Base-by-base conservation (phyloP, 2,329 filamentous ascomycete species). In the Diplodia scrobiculata region DNA sequence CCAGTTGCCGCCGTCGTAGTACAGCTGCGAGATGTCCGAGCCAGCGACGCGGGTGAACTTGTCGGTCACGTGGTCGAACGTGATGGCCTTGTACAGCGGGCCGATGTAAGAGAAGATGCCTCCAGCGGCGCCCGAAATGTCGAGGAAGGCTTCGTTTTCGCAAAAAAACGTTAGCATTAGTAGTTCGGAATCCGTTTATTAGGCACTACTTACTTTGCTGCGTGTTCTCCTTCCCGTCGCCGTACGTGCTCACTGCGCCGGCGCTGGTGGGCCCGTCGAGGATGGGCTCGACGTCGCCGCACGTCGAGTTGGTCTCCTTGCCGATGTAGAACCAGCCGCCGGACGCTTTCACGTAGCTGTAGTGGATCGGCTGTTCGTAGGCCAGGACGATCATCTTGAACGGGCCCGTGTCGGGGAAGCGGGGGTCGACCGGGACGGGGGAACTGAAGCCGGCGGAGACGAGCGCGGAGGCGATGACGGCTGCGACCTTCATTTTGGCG, bases 401-500 rank as follows among this genome's bases (percentile, higher is more conserved):
- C 1, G 58, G 58, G 41, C 53, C 58, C 3, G 41, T 48, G 21
- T 50, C 41, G 27, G 58, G 58, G 17, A 62, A 62, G 27, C 58
- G 58, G 27, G 58, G 58, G 27, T 62, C 58, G 41, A 50, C 58
- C 14, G 58, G 41, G 7, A 50, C n/a, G 58, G 58, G 41, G 38
- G 21, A 21, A 6, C 21, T 13, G 45, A 38, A 7, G 25, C 25
- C 55, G 25, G 58, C 41, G 41, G 58, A 47, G 17, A 17, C 58
- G 7, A 62, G 58, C 6, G 54, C 36, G 41, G 58, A 50, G 17
- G 55, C 41, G 27, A 48, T 13, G 45, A 48, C 25, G 55, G 55
- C 45, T 47, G 58, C 41, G 58, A 36, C 21, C 41, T 62, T 62
- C 58, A 62, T 62, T 25, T 62, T 62, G 38, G n/a, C 29, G 53